Evolutionary conservation across 805 yeast genomes (phyloP).

Genomic region (Metschnikowia santaceciliae): DNA sequence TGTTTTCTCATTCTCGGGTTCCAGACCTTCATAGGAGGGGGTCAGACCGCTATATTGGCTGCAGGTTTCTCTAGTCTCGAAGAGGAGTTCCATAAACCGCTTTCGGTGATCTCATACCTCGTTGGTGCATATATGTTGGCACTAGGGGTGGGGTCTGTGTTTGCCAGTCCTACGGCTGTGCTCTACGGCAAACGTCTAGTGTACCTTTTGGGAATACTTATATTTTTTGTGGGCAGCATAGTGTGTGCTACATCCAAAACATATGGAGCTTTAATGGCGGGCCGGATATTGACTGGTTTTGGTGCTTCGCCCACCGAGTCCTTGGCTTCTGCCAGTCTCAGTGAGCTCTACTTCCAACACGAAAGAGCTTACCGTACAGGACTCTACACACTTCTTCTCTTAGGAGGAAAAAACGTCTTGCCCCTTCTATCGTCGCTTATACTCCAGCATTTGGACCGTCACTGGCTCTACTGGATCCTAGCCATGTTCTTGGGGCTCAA

Average conservation of each 20-base stretch:
- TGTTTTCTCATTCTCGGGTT: conserved; percentile 51
- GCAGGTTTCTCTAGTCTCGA: conserved; percentile 47
- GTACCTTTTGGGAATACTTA: conserved; percentile 44
- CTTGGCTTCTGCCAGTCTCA: conserved; percentile 55
- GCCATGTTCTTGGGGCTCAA: conserved; percentile 49
- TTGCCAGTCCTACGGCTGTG: conserved; percentile 56
- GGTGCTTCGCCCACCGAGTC: conserved; percentile 62
- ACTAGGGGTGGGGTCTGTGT: conserved; percentile 54
- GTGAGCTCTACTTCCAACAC: conserved; percentile 58
- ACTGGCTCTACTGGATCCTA: conserved; percentile 61
- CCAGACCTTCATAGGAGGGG: conserved; percentile 58
- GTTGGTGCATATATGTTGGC: conserved; percentile 60
- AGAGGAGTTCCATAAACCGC: conserved; percentile 40
- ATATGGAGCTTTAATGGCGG: conserved; percentile 52
- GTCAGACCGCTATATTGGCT: conserved; percentile 58
- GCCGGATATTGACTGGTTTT: conserved; percentile 54
- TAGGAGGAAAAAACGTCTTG: conserved; percentile 60
- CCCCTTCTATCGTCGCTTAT: conserved; percentile 55
- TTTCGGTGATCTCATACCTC: conserved; percentile 44
- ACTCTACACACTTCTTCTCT: conserved; percentile 50
- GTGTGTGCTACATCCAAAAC: conserved; percentile 51
- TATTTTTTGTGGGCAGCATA: conserved; percentile 49
- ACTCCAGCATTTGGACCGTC: conserved; percentile 46
- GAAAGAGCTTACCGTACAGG: conserved; percentile 61
- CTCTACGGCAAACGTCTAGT: conserved; percentile 56